Conservation (phyloP, 192 early-diverging fungal species). For the Coemansia sp. region DNA sequence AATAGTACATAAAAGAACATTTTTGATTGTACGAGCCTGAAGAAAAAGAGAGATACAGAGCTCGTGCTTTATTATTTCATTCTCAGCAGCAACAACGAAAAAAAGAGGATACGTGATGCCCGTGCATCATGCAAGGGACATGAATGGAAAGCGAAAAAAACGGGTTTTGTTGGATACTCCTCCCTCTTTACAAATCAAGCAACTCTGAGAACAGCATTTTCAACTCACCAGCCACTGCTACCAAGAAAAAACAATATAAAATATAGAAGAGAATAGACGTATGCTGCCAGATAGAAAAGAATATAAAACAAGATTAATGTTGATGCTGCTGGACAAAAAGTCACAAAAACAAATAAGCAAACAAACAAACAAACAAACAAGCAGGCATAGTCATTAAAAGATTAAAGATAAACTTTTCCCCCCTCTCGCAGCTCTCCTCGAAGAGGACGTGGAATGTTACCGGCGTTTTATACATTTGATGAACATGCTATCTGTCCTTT, state of each 20-base stretch:
- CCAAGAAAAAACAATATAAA: not conserved
- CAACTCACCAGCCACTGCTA: not conserved
- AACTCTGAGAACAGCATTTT: not conserved
- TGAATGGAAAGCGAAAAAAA: not conserved
- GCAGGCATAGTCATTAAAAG: too few relatives aligned
- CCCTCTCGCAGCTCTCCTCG: too few relatives aligned
- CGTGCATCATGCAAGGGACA: not conserved
- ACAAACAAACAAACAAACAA: too few relatives aligned
- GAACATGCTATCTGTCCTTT: not conserved
- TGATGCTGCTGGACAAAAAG: too few relatives aligned
- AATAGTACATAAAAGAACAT: not conserved
- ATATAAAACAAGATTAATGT: too few relatives aligned
- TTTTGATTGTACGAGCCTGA: not conserved
- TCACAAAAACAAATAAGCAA: too few relatives aligned
- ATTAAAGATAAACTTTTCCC: too few relatives aligned
- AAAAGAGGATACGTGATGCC: not conserved
- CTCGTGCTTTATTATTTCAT: not conserved
- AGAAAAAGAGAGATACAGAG: not conserved
- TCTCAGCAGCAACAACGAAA: not conserved
- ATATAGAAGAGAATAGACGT: not conserved
- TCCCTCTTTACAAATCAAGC: not conserved
- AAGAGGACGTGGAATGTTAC: too few relatives aligned
- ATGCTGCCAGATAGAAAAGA: not conserved
- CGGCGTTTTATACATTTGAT: not conserved
- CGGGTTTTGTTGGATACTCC: not conserved